Conservation (phyloP, 164 flowering plant species). For the Platanus orientalis region DNA sequence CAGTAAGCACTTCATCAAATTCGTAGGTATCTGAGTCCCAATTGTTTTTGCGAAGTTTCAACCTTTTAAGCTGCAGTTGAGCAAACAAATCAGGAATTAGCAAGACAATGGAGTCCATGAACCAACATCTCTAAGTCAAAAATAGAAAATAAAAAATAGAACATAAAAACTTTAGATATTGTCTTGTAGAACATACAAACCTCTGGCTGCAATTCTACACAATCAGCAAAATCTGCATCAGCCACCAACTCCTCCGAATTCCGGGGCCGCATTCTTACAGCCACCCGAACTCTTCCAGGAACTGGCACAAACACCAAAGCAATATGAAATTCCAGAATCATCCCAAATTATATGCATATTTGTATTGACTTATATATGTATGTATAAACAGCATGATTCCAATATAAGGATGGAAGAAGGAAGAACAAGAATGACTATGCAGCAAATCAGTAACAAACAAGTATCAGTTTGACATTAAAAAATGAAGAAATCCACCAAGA, state of each 20-base stretch:
- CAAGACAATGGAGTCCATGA: background rate
- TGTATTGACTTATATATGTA: too few relatives aligned
- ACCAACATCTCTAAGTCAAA: background rate
- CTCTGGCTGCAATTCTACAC: conserved; percentile 98
- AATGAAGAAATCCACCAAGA: too few relatives aligned
- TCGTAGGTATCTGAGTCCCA: conserved; percentile 95
- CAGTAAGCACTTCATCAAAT: conserved; percentile 97
- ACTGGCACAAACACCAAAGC: conserved; percentile 35
- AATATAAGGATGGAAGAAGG: too few relatives aligned
- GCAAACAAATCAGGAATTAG: conserved; percentile 9
- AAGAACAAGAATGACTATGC: too few relatives aligned
- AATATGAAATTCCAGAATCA: background rate
- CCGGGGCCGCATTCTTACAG: conserved; percentile 84
- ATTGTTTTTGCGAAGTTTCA: conserved; percentile 88
- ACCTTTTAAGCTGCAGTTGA: conserved; percentile 70
- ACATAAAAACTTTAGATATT: background rate
- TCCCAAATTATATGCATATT: too few relatives aligned
- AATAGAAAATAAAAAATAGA: background rate
- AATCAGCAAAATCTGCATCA: conserved; percentile 99
- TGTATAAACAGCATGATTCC: too few relatives aligned
- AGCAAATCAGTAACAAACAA: too few relatives aligned
- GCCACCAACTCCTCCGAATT: conserved; percentile 79
- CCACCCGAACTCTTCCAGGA: conserved; percentile 90
- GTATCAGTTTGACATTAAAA: too few relatives aligned
- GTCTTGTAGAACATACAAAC: conserved; percentile 16